Percentiles rank a stretch among this genome's conserved stretches.
These are phyloP conservation scores for Magnusiomyces tetraspermus DNA, from an alignment of 1,139 yeast genomes.

Conservation along the genomic window DNA sequence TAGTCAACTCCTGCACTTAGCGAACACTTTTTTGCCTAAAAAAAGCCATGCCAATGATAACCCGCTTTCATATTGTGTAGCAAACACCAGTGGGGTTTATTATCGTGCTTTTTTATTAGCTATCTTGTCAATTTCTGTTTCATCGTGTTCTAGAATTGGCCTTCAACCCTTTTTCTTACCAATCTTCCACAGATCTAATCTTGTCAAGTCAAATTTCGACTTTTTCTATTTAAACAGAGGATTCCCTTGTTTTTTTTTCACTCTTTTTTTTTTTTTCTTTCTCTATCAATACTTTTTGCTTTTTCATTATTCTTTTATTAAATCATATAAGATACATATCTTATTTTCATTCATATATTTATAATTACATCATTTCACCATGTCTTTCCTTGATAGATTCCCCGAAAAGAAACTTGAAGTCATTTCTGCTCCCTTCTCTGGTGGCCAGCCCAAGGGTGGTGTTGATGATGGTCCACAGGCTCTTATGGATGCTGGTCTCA, in stretches of 20 bases:
- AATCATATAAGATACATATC: no score
- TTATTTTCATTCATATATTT: background rate
- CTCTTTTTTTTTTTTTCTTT: constrained; percentile 1
- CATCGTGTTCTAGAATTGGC: no score
- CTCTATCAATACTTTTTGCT: background rate
- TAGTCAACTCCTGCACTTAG: constrained; percentile 3
- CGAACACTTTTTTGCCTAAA: background rate
- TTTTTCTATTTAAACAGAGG: background rate
- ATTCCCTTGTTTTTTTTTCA: background rate
- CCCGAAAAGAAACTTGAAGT: constrained; percentile 29
- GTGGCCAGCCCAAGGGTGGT: constrained; percentile 94
- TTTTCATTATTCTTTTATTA: background rate
- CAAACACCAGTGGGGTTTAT: no score
- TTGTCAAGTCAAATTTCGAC: no score
- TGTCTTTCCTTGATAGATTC: constrained; percentile 15
- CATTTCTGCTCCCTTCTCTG: constrained; percentile 81
- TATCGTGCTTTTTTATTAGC: no score
- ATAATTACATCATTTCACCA: background rate
- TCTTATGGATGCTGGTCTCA: constrained; percentile 62
- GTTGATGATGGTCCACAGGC: constrained; percentile 91
- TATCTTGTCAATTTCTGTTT: no score
- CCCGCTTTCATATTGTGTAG: constrained; percentile 4
- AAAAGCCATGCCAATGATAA: background rate
- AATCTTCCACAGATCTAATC: no score
- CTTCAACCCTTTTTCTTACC: no score